Conservation (phyloP, 257 asterid genomes). For the Prunella vulgaris region DNA sequence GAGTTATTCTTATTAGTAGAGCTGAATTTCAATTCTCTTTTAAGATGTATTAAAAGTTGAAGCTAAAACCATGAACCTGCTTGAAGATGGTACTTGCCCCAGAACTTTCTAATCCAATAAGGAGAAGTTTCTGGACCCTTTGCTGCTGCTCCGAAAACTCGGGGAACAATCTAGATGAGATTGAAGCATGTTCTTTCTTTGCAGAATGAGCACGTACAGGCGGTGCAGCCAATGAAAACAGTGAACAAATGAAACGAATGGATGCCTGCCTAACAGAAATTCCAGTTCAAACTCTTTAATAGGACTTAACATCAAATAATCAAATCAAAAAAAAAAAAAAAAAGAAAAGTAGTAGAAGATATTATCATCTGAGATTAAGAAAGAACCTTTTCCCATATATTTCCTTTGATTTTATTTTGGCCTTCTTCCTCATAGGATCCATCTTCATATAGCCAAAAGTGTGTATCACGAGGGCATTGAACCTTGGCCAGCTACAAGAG, state of each 20-base stretch:
- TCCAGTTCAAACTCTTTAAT: slow-evolving; percentile 38
- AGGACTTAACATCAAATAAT: neutral
- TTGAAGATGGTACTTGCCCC: slow-evolving; percentile 71
- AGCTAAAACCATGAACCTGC: slow-evolving; percentile 69
- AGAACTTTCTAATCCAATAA: slow-evolving; percentile 63
- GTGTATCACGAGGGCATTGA: slow-evolving; percentile 59
- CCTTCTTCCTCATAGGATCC: slow-evolving; percentile 91
- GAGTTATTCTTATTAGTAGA: neutral
- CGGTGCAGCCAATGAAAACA: slow-evolving; percentile 67
- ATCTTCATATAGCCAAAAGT: slow-evolving; percentile 83
- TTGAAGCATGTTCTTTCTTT: slow-evolving; percentile 29
- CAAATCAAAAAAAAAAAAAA: slow-evolving; percentile 6
- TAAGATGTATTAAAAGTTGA: no score
- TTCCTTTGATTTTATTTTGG: slow-evolving; percentile 70
- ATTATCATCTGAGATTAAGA: slow-evolving; percentile 14
- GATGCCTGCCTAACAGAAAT: slow-evolving; percentile 63
- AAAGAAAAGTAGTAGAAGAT: neutral
- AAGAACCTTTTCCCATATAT: slow-evolving; percentile 78
- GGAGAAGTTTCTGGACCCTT: slow-evolving; percentile 50
- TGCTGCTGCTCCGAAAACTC: slow-evolving; percentile 42
- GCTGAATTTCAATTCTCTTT: no score
- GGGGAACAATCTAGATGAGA: slow-evolving; percentile 33
- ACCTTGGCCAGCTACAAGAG: slow-evolving; percentile 64
- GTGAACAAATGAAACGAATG: slow-evolving; percentile 60
- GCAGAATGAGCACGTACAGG: slow-evolving; percentile 31